These are phyloP conservation scores for Schizonepeta tenuifolia DNA, from an alignment of 257 asterid species.

Conservation along the genomic window DNA sequence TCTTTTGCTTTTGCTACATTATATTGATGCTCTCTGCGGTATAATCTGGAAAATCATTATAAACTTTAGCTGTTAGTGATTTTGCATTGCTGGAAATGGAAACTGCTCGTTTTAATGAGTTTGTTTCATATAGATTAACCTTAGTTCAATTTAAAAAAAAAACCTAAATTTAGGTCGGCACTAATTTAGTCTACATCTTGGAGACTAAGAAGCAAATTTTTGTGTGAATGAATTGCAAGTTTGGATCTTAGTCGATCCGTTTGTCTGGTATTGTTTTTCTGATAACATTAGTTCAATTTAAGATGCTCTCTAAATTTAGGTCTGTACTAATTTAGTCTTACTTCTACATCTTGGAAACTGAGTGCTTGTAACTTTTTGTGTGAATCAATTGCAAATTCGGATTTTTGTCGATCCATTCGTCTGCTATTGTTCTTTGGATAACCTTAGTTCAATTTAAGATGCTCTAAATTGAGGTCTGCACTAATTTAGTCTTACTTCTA, in stretches of 20 bases:
- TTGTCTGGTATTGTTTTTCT: neutral
- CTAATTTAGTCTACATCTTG: neutral
- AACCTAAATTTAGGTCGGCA: neutral
- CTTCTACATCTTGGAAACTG: neutral
- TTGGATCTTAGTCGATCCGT: neutral
- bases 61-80: neutral
- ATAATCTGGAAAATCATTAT: neutral
- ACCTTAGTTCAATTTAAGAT: neutral
- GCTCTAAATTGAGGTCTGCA: neutral
- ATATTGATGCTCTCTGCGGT: neutral
- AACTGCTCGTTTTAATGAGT: neutral
- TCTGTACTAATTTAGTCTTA: neutral
- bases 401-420: neutral
- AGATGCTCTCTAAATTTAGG: neutral
- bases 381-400: neutral
- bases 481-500: neutral
- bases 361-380: neutral
- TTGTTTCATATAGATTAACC: neutral
- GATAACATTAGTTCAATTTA: neutral
- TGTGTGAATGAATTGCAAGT: neutral
- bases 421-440: neutral
- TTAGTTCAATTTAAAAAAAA: neutral
- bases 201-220: neutral
- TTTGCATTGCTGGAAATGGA: neutral
- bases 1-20: neutral